A percentile compares a stretch with the other conserved stretches of the same genome.
Evolutionary conservation across 1,284 basidiomycete species (phyloP).

Genomic region (Ceratobasidium sp.): DNA sequence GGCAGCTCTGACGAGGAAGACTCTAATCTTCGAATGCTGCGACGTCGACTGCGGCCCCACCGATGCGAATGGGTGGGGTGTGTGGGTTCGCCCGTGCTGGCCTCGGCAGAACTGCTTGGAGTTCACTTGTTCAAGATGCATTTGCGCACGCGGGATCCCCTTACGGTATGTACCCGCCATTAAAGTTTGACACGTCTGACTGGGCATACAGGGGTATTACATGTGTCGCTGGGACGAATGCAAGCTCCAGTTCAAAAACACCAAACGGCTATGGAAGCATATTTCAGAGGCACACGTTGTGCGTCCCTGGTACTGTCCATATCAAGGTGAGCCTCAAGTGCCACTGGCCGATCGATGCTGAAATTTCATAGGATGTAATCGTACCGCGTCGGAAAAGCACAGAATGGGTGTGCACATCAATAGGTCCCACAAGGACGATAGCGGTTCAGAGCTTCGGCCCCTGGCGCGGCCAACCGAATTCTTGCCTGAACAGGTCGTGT

Average conservation of each 20-base stretch:
- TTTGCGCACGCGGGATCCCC: neutral
- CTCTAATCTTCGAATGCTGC: constrained; percentile 8
- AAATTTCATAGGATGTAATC: constrained; percentile 3
- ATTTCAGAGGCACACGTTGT: constrained; percentile 17
- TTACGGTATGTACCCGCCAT: neutral
- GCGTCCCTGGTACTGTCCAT: constrained; percentile 14
- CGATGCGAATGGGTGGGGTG: constrained; percentile 28
- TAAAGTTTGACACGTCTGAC: neutral
- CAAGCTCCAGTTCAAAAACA: neutral
- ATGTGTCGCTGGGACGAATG: constrained; percentile 17
- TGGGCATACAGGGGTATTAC: neutral
- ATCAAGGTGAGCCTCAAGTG: constrained; percentile 5
- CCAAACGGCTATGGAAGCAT: constrained; percentile 22
- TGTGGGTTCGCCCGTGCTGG: constrained; percentile 18
- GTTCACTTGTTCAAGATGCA: constrained; percentile 30
- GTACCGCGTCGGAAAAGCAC: constrained; percentile 3
- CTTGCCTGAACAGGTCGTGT: neutral
- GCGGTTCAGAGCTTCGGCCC: neutral
- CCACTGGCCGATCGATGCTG: neutral
- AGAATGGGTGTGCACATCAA: constrained; percentile 15
- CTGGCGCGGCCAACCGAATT: constrained; percentile 22
- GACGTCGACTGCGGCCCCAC: constrained; percentile 15
- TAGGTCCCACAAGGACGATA: neutral
- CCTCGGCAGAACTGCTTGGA: constrained; percentile 16
- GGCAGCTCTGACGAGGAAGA: neutral